These are phyloP conservation scores for Saccharomycopsis selenospora DNA, from an alignment of 805 yeast genomes.

Conservation along the genomic window DNA sequence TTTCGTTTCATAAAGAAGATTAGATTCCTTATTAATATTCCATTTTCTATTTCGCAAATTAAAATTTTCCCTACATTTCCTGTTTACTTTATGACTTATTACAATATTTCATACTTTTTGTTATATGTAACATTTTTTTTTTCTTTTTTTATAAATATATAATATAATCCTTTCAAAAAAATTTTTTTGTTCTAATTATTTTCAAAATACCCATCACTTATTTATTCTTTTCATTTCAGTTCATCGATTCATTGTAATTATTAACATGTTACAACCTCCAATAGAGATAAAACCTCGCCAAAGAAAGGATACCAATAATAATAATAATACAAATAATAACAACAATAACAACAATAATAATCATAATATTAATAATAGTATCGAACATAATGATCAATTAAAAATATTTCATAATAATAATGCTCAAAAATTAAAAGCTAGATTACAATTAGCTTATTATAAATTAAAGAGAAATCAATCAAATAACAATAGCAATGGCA, in stretches of 20 bases:
- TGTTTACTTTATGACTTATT: neutral
- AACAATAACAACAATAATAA: too few species aligned
- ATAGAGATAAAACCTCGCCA: conserved; percentile 7
- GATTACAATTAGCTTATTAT: conserved; percentile 18
- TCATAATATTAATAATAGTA: neutral
- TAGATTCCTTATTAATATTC: too few species aligned
- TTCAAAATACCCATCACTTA: too few species aligned
- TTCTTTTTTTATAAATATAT: neutral
- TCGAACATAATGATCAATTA: neutral
- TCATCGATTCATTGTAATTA: neutral
- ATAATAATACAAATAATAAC: too few species aligned
- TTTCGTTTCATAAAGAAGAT: too few species aligned
- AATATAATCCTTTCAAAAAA: too few species aligned
- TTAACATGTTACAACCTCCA: conserved; percentile 11
- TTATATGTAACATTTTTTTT: neutral
- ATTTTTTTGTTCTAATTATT: too few species aligned
- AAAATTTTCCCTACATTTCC: too few species aligned
- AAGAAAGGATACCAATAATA: neutral
- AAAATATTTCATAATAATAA: neutral
- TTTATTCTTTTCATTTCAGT: neutral
- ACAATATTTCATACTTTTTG: neutral
- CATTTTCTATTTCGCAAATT: too few species aligned
- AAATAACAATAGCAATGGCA: too few species aligned
- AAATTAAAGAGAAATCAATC: conserved; percentile 16
- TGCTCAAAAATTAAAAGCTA: conserved; percentile 13